Evolutionary conservation across 176 grass and related monocot genomes (phyloP).

Genomic region (Musa beccarii): DNA sequence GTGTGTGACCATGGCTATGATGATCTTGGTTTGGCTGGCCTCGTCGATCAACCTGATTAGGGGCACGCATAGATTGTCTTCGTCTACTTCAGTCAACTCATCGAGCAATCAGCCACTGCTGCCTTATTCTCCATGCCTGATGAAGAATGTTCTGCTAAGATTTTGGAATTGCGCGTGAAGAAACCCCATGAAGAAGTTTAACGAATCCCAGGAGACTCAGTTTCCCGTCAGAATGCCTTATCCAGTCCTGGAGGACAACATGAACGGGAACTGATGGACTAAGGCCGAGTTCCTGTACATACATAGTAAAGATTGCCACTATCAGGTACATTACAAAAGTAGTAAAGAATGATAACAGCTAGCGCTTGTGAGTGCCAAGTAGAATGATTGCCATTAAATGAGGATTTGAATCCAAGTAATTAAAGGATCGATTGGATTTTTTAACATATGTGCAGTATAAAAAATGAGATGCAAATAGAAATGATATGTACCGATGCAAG

Average conservation of each 20-base stretch:
- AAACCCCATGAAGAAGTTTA: conserved; percentile 84
- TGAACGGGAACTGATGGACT: conserved; percentile 83
- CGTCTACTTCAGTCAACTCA: too few relatives aligned
- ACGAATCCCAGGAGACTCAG: conserved; percentile 90
- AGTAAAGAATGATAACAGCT: background rate
- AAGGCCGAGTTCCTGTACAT: conserved; percentile 67
- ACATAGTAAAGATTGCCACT: too few relatives aligned
- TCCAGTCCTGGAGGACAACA: conserved; percentile 91
- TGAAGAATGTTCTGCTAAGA: conserved; percentile 31
- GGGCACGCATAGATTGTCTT: too few relatives aligned
- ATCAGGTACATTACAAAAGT: background rate
- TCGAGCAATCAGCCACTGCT: conserved; percentile 34
- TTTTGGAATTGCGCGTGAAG: conserved; percentile 56
- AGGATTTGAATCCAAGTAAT: background rate
- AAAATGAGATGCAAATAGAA: background rate
- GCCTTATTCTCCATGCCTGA: conserved; percentile 23
- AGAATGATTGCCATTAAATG: background rate
- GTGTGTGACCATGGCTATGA: too few relatives aligned
- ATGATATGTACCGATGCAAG: conserved; percentile 67
- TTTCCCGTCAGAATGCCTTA: conserved; percentile 74
- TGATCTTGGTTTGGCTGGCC: too few relatives aligned
- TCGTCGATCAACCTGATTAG: too few relatives aligned
- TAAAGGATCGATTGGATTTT: background rate
- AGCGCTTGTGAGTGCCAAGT: background rate
- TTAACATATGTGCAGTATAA: background rate